Evolutionary conservation across 768 basidiomycete genomes (phyloP), one percentile per base, ranked within the genome.

Genomic region (Suillus alpinus): DNA sequence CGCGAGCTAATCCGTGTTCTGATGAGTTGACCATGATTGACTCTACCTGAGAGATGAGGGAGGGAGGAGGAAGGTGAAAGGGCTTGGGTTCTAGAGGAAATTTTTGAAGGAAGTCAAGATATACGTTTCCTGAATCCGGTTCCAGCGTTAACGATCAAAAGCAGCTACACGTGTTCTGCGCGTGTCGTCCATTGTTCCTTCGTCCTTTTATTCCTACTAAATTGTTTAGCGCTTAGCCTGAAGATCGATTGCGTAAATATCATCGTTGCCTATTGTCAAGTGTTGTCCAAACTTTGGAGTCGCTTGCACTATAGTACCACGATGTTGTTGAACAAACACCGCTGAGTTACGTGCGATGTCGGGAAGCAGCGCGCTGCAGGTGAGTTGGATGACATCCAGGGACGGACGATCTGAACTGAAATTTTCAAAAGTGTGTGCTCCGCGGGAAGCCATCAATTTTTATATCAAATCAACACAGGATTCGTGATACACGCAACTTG

Each of bases 91-190:
- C 65, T 50, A 67, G 71, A 64, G 75, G 69, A 75, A 71, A 76
- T 74, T 73, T 71, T 73, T 58, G 65, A 65, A 70, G 73, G 60
- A 75, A 68, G 68, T 72, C 69, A 65, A 73, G 65, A 74, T 75
- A 74, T 74, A 73, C 58, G 70, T 73, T 68, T 53, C 52, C 61
- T 14, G 59, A 58, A 16, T 59, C n/a, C 39, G 57, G 29, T 68
- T 65, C 72, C 70, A 75, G 69, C 37, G 67, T 70, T 71, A 47
- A 56, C 62, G 47, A 64, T 66, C 50, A 52, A 62, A 47, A 59
- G 60, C 58, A 56, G 59, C 64, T 66, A 75, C 76, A 77, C 76
- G 76, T 77, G 76, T 75, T 65, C 67, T 58, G 16, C 55, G 68
- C 76, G 70, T 70, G 75, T 70, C 66, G 52, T 59, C 57, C 62